Evolutionary conservation across 2,329 filamentous ascomycete species (phyloP), one percentile per base, ranked within the genome.

Genomic region (Sporothrix curviconia): DNA sequence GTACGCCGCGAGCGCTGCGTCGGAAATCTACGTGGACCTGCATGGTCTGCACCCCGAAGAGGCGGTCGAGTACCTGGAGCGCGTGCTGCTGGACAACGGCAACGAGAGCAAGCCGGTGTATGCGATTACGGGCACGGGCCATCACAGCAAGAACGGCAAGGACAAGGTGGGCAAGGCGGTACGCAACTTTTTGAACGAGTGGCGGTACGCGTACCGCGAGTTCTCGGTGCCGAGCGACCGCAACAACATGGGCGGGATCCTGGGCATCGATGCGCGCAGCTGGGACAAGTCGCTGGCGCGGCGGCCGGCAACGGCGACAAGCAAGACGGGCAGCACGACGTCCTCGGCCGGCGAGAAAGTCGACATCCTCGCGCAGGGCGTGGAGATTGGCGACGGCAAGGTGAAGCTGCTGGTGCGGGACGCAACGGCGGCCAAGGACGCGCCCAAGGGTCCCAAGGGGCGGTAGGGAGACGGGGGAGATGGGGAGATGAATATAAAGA

Each of bases 31-130:
- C 72, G 87, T 97, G 55, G 94, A 99, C 72, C 78, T 99, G 32
- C 94, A 99, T 71, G 94, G 94, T n/a, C 82, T 99, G n/a, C 94
- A 97, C 67, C 91, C 94, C 0, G 92, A 97, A 68, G 94, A 99
- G 76, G 94, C 92, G 4, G 90, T 97, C 40, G 89, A 94, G 63
- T 97, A 97, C 66, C 81, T 99, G 4, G 90, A 94, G 71, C 86
- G 87, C 62, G 88, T 95, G 39, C 83, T 99, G 22, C 78, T 92
- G 61, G 90, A 95, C 67, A 94, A 96, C 67, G 81, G 79, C 63
- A 79, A 83, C 63, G 84, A 88, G 64, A 80, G 79, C 36, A 81
- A 85, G 22, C 89, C 92, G 3, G 82, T 99, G 42, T 99, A 97
- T 69, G 92, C 92, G 64, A 97, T 99, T 69, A 96, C 92, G 1